Base-by-base conservation (phyloP, 78 protist species). In the Tieghemostelium lacteum region DNA sequence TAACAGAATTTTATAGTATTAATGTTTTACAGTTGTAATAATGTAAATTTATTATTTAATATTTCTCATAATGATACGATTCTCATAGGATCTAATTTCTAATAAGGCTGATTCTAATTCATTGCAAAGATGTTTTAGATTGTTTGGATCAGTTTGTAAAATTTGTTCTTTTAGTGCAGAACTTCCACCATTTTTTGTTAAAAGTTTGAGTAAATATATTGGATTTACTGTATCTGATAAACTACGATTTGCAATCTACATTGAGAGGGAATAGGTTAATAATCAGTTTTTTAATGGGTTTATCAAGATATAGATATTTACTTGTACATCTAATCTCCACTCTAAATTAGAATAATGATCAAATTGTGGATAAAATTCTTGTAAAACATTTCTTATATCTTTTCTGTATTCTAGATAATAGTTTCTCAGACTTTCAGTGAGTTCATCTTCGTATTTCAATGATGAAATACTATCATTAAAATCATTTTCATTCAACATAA, bases 301-400 rank as follows among this genome's bases (percentile, higher is more conserved):
- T 14, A 45, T 45, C 6, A 45, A 45, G 10, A 45, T 10, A 45
- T 14, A 45, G 10, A 45, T 57, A 57, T 4, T 16, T 19, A 71
- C 76, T 62, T 88, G 93, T 19, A 71, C 72, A 75, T 88, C 93
- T 20, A 88, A 66, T 64, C 93, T 73, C 93, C 93, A 88, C 45
- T 88, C 87, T 42, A 88, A 49, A 39, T 66, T 77, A 33, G 39
- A 36, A 62, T 88, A 88, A 29, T 88, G 93, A 54, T 83, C 91
- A 28, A 83, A 69, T 36, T 83, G 77, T 42, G 91, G 91, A 58
- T 83, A 83, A 49, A 83, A 60, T 36, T 83, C 91, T 42, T 83
- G 91, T 60, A 83, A 60, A 4, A 62, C n/a, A 66, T 37, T 60
- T 83, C 91, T 83, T 45, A 83, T 69, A 0, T 83, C 91, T 8